Evolutionary conservation across 2,329 filamentous ascomycete genomes (phyloP), one percentile per base, ranked within the genome.

Genomic region (Elsinoe batatas): DNA sequence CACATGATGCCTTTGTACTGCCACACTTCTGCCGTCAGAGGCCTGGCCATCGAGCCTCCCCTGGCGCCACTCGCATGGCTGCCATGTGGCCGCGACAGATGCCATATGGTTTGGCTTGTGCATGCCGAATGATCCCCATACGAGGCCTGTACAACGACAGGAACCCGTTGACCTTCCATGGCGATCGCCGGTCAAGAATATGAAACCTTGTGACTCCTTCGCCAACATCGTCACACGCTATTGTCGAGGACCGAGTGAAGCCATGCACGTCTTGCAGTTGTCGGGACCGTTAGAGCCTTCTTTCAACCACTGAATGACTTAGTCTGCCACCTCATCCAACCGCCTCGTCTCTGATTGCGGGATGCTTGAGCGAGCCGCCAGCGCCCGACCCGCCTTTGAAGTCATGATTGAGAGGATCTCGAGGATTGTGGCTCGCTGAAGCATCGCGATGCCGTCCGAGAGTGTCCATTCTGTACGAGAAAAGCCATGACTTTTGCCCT

Each of bases 71-170:
- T 37, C 32, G 30, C 47, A 20, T 51, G 47, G 47, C 22, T 35
- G 47, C 47, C 47, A 51, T 51, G 47, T 51, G 47, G 47, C 30
- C 44, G 35, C 47, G 47, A 51, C 47, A 51, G 47, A 35, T 51
- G 47, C 47, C 47, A 37, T 51, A 51, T 38, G 47, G 32, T 38
- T 18, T 51, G 47, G 47, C 47, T 36, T 51, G 47, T 20, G 32
- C 32, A 38, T 38, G 20, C 40, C 40, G 40, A 44, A 44, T 10
- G 18, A 44, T 26, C 40, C n/a, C 40, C 40, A 22, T 44, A 12
- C 18, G 40, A 44, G 40, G 17, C 26, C 44, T 35, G 44, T 49
- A 49, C 37, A 40, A 18, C 44, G 44, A 49, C 26, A 49, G 22
- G 10, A 15, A 17, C 30, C 32, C 17, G 5, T 36, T 49, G 7